Evolutionary conservation across 1,284 basidiomycete species (phyloP).

Genomic region (Bondarzewia mesenterica): DNA sequence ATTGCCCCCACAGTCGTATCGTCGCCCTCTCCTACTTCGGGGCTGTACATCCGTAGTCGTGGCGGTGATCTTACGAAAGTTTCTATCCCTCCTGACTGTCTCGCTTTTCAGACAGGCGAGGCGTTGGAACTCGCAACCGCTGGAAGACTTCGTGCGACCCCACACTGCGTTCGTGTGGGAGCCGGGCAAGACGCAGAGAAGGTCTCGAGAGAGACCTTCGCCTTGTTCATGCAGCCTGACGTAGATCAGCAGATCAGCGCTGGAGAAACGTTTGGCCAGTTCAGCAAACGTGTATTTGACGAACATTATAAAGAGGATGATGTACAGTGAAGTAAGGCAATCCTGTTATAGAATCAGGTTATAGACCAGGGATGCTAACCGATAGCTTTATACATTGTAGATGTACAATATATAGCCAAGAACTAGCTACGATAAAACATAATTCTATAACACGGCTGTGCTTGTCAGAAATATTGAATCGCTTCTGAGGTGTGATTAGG

Average conservation of each 20-base stretch:
- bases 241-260: slow-evolving; percentile 65
- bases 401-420: not conserved
- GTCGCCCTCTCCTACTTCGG: slow-evolving; percentile 67
- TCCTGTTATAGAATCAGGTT: not conserved
- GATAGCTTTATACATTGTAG: not conserved
- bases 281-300: slow-evolving; percentile 76
- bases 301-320: slow-evolving; percentile 58
- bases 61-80: slow-evolving; percentile 72
- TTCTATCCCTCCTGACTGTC: slow-evolving; percentile 69
- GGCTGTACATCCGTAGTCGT: slow-evolving; percentile 84
- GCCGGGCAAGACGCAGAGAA: slow-evolving; percentile 32
- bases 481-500: too few relatives aligned
- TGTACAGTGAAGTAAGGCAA: slow-evolving; percentile 13
- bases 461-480: not conserved
- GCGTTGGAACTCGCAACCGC: slow-evolving; percentile 82
- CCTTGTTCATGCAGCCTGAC: slow-evolving; percentile 91
- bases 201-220: slow-evolving; percentile 79
- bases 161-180: slow-evolving; percentile 82
- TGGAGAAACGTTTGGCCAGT: slow-evolving; percentile 77
- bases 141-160: slow-evolving; percentile 73
- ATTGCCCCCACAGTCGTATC: slow-evolving; percentile 46
- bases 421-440: too few relatives aligned
- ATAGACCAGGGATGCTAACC: not conserved
- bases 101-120: slow-evolving; percentile 92
- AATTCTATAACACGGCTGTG: too few relatives aligned